These are phyloP conservation scores for Backusella tuberculispora DNA, from an alignment of 192 early-diverging fungal species.

Conservation along the genomic window DNA sequence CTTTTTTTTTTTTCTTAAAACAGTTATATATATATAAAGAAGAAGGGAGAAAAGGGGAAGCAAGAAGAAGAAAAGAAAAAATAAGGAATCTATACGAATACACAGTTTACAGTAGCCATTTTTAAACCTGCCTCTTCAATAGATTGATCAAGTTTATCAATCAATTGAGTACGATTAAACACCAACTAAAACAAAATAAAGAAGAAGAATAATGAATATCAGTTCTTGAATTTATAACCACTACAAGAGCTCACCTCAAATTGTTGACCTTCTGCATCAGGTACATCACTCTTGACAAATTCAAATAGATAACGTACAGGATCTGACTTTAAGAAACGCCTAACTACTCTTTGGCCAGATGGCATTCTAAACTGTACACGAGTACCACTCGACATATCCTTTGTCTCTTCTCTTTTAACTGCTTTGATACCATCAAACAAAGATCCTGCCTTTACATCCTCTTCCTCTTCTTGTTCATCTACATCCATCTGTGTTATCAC, in stretches of 20 bases:
- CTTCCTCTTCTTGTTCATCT: conserved; percentile 32
- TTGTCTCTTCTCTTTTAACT: conserved; percentile 49
- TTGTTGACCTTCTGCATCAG: conserved; percentile 59
- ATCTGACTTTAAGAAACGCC: conserved; percentile 76
- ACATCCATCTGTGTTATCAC: conserved; percentile 12
- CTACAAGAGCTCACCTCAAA: conserved; percentile 66
- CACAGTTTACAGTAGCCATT: conserved; percentile 57
- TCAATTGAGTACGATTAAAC: conserved; percentile 69
- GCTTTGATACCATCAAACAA: conserved; percentile 51
- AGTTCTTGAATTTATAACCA: conserved; percentile 15
- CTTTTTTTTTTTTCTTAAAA: too few relatives aligned
- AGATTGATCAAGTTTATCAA: conserved; percentile 66
- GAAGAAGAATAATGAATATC: not conserved
- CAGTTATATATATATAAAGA: not conserved
- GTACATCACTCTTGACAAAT: conserved; percentile 75
- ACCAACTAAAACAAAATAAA: conserved; percentile 61
- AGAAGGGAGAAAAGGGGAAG: not conserved
- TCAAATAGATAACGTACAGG: conserved; percentile 80
- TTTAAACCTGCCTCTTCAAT: conserved; percentile 73
- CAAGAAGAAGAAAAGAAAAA: not conserved
- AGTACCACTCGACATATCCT: conserved; percentile 61
- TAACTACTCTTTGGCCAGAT: conserved; percentile 77
- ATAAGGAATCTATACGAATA: conserved; percentile 36
- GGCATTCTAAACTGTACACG: conserved; percentile 85
- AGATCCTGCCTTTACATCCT: conserved; percentile 30